A percentile compares a stretch with the other conserved stretches of the same genome.
These are phyloP conservation scores for Vinca major DNA, from an alignment of 305 asterid genomes.

Conservation along the genomic window DNA sequence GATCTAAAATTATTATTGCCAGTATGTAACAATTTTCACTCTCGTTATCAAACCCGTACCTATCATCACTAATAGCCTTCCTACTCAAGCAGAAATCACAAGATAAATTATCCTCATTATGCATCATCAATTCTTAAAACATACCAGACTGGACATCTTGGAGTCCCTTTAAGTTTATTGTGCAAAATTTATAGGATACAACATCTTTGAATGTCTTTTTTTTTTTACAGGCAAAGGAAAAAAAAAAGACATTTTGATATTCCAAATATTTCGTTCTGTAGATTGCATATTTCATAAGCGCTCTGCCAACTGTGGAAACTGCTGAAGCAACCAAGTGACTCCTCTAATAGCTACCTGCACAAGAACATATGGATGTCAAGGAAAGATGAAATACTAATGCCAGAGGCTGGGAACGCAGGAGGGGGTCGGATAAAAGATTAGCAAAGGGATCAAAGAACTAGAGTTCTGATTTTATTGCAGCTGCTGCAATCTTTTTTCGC, in stretches of 20 bases:
- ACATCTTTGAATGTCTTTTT: too few species aligned
- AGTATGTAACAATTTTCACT: too few species aligned
- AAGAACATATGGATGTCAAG: constrained; percentile 6
- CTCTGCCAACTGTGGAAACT: constrained; percentile 59
- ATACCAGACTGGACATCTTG: too few species aligned
- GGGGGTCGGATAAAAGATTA: background rate
- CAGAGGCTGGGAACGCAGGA: background rate
- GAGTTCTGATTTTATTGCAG: background rate
- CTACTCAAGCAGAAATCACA: too few species aligned
- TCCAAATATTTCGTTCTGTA: background rate
- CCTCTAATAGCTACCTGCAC: constrained; percentile 62
- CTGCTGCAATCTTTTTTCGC: too few species aligned
- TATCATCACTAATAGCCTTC: too few species aligned
- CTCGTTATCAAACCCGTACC: too few species aligned
- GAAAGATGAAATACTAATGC: background rate
- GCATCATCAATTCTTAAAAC: too few species aligned
- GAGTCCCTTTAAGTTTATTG: too few species aligned
- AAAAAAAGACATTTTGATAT: background rate
- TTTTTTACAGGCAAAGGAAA: background rate
- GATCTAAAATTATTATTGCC: too few species aligned
- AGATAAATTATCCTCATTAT: too few species aligned
- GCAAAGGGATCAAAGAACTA: background rate
- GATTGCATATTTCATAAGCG: constrained; percentile 19
- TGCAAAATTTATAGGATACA: too few species aligned
- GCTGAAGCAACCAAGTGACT: constrained; percentile 74